Conservation (phyloP, 2,329 filamentous ascomycete species). For the Cercospora sp. region DNA sequence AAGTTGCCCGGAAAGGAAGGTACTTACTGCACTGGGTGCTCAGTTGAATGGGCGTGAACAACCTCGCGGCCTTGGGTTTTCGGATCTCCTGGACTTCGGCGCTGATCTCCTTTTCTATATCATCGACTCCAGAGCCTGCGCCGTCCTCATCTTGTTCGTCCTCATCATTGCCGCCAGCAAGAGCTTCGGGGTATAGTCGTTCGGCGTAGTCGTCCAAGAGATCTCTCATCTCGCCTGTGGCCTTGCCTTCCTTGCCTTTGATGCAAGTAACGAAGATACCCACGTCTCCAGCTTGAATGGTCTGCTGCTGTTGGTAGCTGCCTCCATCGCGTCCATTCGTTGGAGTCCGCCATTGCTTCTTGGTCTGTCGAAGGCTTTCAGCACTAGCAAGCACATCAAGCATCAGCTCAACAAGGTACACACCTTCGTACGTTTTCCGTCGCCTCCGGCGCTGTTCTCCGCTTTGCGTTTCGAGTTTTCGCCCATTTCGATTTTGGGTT, state of each 20-base stretch:
- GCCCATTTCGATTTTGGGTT: neutral
- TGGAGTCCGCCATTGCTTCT: constrained; percentile 47
- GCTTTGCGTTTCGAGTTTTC: constrained; percentile 16
- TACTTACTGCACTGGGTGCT: constrained; percentile 57
- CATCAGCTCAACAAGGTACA: neutral
- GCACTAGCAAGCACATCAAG: neutral
- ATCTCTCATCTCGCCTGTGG: constrained; percentile 65
- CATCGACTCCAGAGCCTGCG: constrained; percentile 47
- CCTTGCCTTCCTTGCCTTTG: constrained; percentile 68
- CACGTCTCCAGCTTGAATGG: constrained; percentile 66
- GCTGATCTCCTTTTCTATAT: constrained; percentile 72
- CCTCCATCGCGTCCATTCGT: constrained; percentile 35
- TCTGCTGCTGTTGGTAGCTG: constrained; percentile 28
- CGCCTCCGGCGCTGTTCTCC: neutral
- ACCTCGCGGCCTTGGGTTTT: constrained; percentile 49
- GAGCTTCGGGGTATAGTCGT: constrained; percentile 51
- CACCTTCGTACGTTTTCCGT: constrained; percentile 6
- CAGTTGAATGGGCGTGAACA: constrained; percentile 56
- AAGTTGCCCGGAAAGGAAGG: neutral
- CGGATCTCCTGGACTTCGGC: constrained; percentile 69
- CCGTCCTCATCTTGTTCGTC: constrained; percentile 39
- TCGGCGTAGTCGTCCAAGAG: constrained; percentile 69
- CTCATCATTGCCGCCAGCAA: constrained; percentile 28
- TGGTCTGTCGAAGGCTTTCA: neutral
- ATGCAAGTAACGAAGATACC: constrained; percentile 80